A percentile compares a stretch with the other conserved stretches of the same genome.
phyloP scores from a whole-genome alignment of 352 stramenopile genomes.

The Phytophthora quininea region DNA sequence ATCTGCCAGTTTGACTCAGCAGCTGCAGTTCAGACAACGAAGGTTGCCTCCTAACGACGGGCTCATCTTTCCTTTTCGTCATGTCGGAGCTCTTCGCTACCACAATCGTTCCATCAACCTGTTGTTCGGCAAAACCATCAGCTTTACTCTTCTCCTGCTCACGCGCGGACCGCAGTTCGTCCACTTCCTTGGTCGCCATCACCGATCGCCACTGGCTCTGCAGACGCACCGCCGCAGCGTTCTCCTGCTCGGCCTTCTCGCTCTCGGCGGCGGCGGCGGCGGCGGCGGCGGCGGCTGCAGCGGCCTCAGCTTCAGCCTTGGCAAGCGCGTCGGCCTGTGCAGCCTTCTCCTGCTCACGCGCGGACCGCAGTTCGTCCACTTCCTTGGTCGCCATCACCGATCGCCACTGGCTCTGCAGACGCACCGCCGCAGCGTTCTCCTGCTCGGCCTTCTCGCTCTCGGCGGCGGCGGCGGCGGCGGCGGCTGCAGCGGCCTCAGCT shows the following conservation, averaged over 20 bases:
- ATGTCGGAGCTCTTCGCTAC: not conserved
- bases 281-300: not conserved
- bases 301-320: slow-evolving; percentile 7
- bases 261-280: too few species aligned
- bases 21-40: slow-evolving; percentile 52
- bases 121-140: too few species aligned
- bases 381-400: slow-evolving; percentile 5
- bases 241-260: not conserved
- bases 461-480: not conserved
- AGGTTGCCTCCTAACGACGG: slow-evolving; percentile 31
- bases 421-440: slow-evolving; percentile 21
- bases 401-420: slow-evolving; percentile 25
- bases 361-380: not conserved
- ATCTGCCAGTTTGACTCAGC: slow-evolving; percentile 51
- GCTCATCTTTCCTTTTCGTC: slow-evolving; percentile 6
- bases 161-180: slow-evolving; percentile 1
- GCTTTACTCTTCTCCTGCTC: not conserved
- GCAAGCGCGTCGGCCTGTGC: not conserved
- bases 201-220: slow-evolving; percentile 3
- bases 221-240: slow-evolving; percentile 4
- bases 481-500: not conserved
- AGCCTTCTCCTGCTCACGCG: not conserved
- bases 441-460: slow-evolving; percentile 2
- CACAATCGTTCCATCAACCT: too few species aligned
- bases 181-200: not conserved